Evolutionary conservation across 345 rosid genomes (phyloP), one percentile per base, ranked within the genome.

Genomic region (Citrus reticulata): DNA sequence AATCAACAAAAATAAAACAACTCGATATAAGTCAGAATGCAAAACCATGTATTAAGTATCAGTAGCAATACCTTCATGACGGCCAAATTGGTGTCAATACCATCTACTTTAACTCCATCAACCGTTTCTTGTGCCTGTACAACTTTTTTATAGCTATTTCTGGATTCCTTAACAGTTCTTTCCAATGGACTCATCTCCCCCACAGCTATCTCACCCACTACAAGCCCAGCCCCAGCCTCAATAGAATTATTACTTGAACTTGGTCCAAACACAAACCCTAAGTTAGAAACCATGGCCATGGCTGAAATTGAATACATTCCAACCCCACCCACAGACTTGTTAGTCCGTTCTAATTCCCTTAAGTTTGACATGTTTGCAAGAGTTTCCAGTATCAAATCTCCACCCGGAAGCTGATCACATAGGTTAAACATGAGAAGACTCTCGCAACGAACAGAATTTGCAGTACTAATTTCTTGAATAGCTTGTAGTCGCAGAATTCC

Each of bases 321-420:
- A 78, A 86, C 86, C 77, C 91, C 88, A 71, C 84, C 78, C 59
- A 77, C 83, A 60, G 78, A 51, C 81, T 66, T 85, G 68, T 80
- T 87, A 68, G 84, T 81, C n/a, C 84, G 84, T 72, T 89, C 90
- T 34, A 82, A 32, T 81, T 86, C 91, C 86, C 89, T 90, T 63
- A 84, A 57, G 68, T 83, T 81, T 13, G 91, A 92, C 90, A 89
- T 88, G 77, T 84, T 87, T 68, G 99, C 97, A 73, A 96, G 94
- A 66, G 97, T 91, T 79, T 96, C 94, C 58, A 96, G 90, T 78
- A 94, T 88, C 81, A 92, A 78, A 86, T 96, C 98, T 49, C 99
- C 99, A 76, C 98, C 98, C 10, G 98, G 99, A 84, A 96, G 93
- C 80, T 91, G 95, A 84, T 96, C 97, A 65, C 98, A 92, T 60